A percentile compares a stretch with the other conserved stretches of the same genome.
Evolutionary conservation across 2,329 filamentous ascomycete genomes (phyloP).

Genomic region (Sporothrix pallida): DNA sequence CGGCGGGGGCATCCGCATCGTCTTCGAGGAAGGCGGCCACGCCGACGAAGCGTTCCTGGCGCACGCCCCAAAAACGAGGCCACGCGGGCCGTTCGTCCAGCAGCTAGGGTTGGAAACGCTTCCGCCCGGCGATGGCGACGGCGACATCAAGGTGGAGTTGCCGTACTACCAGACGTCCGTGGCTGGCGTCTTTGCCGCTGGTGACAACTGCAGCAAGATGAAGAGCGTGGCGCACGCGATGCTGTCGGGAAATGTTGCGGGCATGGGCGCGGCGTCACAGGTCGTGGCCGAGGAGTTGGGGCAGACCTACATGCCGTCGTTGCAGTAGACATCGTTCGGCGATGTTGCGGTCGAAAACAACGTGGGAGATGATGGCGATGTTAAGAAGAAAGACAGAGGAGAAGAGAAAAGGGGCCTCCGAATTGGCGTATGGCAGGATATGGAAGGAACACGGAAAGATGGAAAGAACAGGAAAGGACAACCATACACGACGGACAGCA

Average conservation of each 20-base stretch:
- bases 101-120: neutral
- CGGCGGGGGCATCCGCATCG: neutral
- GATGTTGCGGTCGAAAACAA: too few species aligned
- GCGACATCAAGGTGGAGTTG: conserved; percentile 4
- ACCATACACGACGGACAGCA: too few species aligned
- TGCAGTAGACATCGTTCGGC: too few species aligned
- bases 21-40: neutral
- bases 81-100: neutral
- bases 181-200: conserved; percentile 59
- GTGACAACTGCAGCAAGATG: conserved; percentile 47
- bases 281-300: neutral
- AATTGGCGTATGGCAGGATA: too few species aligned
- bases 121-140: neutral
- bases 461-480: too few species aligned
- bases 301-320: neutral
- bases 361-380: too few species aligned
- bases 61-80: neutral
- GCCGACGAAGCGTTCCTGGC: conserved; percentile 12
- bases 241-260: conserved; percentile 8
- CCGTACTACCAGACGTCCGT: conserved; percentile 55
- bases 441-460: too few species aligned
- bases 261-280: conserved; percentile 12
- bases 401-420: too few species aligned
- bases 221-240: conserved; percentile 18
- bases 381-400: too few species aligned